Conservation (phyloP, 345 rosid genomes). For the Mercurialis annua region DNA sequence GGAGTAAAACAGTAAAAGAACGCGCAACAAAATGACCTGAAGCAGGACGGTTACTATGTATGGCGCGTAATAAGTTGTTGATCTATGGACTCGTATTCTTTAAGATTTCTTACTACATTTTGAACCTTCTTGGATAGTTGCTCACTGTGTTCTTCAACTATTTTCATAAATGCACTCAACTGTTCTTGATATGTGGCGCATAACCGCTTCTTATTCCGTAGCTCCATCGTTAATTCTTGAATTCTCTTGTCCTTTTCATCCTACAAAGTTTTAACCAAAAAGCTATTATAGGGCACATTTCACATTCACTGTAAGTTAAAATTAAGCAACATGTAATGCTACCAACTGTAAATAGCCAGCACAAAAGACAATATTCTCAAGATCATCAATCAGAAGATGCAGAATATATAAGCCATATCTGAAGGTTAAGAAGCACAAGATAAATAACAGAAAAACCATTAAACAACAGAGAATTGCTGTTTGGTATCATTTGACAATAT, state of each 20-base stretch:
- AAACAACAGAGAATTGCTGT: not conserved
- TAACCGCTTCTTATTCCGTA: constrained; percentile 61
- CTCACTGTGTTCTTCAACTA: constrained; percentile 55
- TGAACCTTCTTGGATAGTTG: constrained; percentile 52
- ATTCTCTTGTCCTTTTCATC: constrained; percentile 67
- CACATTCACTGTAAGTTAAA: not conserved
- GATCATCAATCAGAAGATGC: not conserved
- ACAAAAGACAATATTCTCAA: not conserved
- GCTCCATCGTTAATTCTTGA: constrained; percentile 61
- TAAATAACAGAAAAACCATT: not conserved
- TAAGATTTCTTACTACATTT: constrained; percentile 47
- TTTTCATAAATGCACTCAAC: constrained; percentile 49
- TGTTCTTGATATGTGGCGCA: constrained; percentile 65
- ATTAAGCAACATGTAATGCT: not conserved
- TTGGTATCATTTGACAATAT: too few relatives aligned
- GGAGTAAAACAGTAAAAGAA: not conserved
- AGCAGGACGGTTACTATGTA: constrained; percentile 25
- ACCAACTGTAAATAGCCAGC: not conserved
- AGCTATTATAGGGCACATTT: not conserved
- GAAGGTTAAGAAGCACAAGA: not conserved
- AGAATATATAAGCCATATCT: not conserved
- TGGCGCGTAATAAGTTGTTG: constrained; percentile 35
- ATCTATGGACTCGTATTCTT: constrained; percentile 51
- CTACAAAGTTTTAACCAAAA: constrained; percentile 21
- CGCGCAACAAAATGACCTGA: not conserved